Base-by-base conservation (phyloP, 2,329 filamentous ascomycete genomes). In the Penicillium sp. region DNA sequence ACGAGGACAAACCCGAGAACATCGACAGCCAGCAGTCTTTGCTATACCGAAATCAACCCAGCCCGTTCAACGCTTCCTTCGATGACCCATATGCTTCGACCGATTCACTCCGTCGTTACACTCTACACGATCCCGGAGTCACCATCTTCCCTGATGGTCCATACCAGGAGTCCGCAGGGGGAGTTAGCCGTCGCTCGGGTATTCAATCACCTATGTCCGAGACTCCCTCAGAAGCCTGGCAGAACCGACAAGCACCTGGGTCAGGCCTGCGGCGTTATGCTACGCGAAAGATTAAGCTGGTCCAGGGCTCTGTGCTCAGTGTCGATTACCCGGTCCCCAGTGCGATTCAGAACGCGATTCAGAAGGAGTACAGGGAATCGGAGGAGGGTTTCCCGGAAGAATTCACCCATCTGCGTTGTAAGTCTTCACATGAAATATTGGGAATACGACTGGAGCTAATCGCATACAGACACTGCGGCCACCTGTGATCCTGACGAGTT, bases 401-500 rank as follows among this genome's bases (percentile, higher is more conserved):
- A 77, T 99, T 99, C 75, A 89, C 92, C 60, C 96, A 96, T 78
- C 93, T 99, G 90, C 88, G 94, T 76, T 97, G 83, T 86, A 78
- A 67, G 80, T 76, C 9, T 27, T n/a, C 38, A 9, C 35, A 19
- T 48, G 19, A 9, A 21, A 44, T 15, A 21, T 29, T 39, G 10
- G 13, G 12, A 6, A 44, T 13, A 10, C 6, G 25, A 35, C 19
- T 29, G 19, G 25, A 48, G 44, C 57, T 55, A 50, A 63, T 53
- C 27, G 52, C 39, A 36, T 49, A 9, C 60, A 86, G 84, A 97
- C 79, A 97, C 93, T 17, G 94, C 93, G 52, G 93, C 94, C 21
- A 97, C 93, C 27, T 97, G 93, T 78, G 94, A 97, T 74, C 94
- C 93, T 64, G 96, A 96, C 75, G 94, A 99, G 72, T 99, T 97